Evolutionary conservation across 306 rosid species (phyloP), one percentile per base, ranked within the genome.

Genomic region (Fagus crenata): DNA sequence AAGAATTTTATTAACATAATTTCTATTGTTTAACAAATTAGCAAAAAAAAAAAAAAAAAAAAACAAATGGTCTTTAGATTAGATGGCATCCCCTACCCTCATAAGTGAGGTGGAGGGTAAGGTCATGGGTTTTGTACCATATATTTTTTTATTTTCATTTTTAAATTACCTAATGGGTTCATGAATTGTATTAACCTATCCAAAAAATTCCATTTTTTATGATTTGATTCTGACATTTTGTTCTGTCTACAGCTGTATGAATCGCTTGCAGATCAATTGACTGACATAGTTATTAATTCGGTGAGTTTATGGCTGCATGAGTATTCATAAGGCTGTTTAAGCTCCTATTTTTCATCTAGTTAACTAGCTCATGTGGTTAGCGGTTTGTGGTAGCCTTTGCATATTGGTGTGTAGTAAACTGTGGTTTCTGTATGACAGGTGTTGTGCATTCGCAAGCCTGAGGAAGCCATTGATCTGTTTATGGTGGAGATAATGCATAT

Each of bases 401-500:
- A 55, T 78, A 72, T 11, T 40, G 13, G 65, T 81, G 43, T 71
- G 35, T 42, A 63, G 7, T 80, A 33, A 77, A 17, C 54, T 49
- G 46, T 67, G 55, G 78, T 73, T 85, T 80, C 53, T 12, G n/a
- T 73, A 33, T 67, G 81, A 39, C 84, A 95, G 99, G 91, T 95
- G 86, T 85, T 90, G 61, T 88, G 97, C 77, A 74, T 95, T 73
- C 89, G 97, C 31, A 92, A 89, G 73, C 97, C 97, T 14, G 97
- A 92, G 83, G 97, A 95, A 78, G 77, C 82, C 53, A 89, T 92
- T 85, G 99, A 92, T 84, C 84, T 95, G 60, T 95, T 95, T 83
- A 95, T 95, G 99, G 97, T 95, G 74, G 99, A 95, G 88, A 90
- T 89, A 67, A 95, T 95, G 97, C 99, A 95, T 84, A 95, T 95